phyloP scores from a whole-genome alignment of 2,329 filamentous ascomycete genomes.

The Aspergillus pseudoviridinutans region DNA sequence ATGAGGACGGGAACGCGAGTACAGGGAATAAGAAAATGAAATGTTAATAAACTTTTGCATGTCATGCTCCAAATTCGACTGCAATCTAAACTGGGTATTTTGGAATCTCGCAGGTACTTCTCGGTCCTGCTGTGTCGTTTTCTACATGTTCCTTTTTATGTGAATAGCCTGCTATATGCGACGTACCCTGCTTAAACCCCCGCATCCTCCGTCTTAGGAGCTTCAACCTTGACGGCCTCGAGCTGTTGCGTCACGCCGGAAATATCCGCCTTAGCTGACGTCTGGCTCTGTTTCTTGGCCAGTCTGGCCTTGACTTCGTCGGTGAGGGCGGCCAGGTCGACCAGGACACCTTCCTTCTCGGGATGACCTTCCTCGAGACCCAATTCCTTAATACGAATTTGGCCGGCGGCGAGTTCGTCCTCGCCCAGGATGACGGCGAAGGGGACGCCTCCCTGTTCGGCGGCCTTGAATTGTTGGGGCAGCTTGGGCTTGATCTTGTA shows the following conservation, averaged over 20 bases:
- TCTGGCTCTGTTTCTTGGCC: slow-evolving; percentile 17
- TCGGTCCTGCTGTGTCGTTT: background rate
- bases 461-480: slow-evolving; percentile 84
- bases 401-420: slow-evolving; percentile 76
- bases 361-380: slow-evolving; percentile 76
- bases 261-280: slow-evolving; percentile 5
- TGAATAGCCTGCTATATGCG: background rate
- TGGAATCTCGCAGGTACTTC: slow-evolving; percentile 3
- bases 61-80: slow-evolving; percentile 5
- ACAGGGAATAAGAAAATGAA: background rate
- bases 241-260: slow-evolving; percentile 21
- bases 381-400: slow-evolving; percentile 85
- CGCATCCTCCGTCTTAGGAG: slow-evolving; percentile 15
- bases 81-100: slow-evolving; percentile 13
- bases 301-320: slow-evolving; percentile 22
- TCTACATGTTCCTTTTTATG: background rate
- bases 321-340: slow-evolving; percentile 50
- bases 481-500: slow-evolving; percentile 91
- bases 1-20: background rate
- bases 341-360: slow-evolving; percentile 81
- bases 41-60: background rate
- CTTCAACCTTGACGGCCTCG: slow-evolving; percentile 19
- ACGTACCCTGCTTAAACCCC: slow-evolving; percentile 8
- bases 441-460: slow-evolving; percentile 73
- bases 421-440: slow-evolving; percentile 88